Evolutionary conservation across 805 yeast genomes (phyloP).

Genomic region (Starmera caribaea): DNA sequence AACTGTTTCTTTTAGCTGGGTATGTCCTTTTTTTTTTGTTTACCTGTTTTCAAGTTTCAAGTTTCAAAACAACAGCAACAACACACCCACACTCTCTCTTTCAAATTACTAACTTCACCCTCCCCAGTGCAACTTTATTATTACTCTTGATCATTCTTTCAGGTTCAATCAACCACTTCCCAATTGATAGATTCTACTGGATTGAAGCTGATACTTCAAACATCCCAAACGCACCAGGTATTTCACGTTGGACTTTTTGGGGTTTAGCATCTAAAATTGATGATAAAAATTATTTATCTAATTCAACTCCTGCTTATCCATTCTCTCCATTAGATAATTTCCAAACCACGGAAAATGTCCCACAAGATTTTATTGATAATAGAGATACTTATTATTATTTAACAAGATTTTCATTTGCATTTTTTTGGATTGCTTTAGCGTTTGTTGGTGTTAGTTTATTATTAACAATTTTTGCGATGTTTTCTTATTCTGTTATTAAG

Average conservation of each 20-base stretch:
- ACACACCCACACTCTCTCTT: no score
- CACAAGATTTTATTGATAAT: conserved; percentile 39
- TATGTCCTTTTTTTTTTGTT: background rate
- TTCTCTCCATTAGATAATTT: conserved; percentile 71
- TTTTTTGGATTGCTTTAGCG: conserved; percentile 47
- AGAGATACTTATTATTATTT: conserved; percentile 54
- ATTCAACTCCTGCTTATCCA: conserved; percentile 58
- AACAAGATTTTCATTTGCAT: conserved; percentile 57
- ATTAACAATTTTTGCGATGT: conserved; percentile 42
- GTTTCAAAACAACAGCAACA: background rate
- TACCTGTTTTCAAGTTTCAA: background rate
- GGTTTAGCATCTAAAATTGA: conserved; percentile 46
- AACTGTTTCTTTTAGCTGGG: conserved; percentile 14
- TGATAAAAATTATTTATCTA: conserved; percentile 24
- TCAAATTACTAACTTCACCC: background rate
- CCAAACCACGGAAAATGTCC: conserved; percentile 41
- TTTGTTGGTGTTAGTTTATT: conserved; percentile 57
- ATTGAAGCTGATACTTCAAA: conserved; percentile 55
- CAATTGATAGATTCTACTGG: conserved; percentile 63
- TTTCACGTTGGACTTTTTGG: conserved; percentile 80
- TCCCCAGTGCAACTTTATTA: conserved; percentile 30
- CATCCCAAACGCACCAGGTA: conserved; percentile 36
- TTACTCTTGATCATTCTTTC: conserved; percentile 53
- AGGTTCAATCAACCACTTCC: conserved; percentile 49
- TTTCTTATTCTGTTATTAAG: conserved; percentile 45